Percentiles rank a stretch among this genome's conserved stretches.
Evolutionary conservation across 1,284 basidiomycete species (phyloP).

Genomic region (Ustilago shanxiensis): DNA sequence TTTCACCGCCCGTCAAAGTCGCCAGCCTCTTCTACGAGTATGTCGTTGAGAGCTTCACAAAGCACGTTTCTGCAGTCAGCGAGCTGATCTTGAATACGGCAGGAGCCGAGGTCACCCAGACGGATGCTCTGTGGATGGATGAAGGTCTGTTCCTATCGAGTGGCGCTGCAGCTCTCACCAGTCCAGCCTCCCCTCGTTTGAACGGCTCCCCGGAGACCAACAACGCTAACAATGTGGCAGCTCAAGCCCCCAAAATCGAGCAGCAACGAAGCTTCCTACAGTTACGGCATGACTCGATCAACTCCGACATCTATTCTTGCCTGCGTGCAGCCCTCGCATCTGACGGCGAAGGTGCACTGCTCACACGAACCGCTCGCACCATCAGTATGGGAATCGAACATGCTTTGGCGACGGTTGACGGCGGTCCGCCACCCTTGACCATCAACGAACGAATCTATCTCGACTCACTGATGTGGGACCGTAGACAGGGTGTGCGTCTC

Average conservation of each 20-base stretch:
- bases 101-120: constrained; percentile 5
- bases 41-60: constrained; percentile 28
- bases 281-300: constrained; percentile 47
- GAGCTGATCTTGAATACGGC: constrained; percentile 21
- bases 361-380: constrained; percentile 32
- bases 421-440: constrained; percentile 22
- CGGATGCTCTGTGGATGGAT: constrained; percentile 38
- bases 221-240: not conserved
- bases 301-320: constrained; percentile 43
- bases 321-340: constrained; percentile 39
- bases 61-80: constrained; percentile 25
- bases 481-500: constrained; percentile 37
- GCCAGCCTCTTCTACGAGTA: constrained; percentile 41
- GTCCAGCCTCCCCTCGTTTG: constrained; percentile 15
- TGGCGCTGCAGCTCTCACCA: constrained; percentile 31
- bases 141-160: constrained; percentile 29
- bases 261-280: constrained; percentile 28
- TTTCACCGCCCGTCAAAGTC: constrained; percentile 23
- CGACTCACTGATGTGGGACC: constrained; percentile 54
- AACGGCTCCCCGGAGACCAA: constrained; percentile 5
- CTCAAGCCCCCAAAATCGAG: constrained; percentile 16
- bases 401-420: constrained; percentile 7
- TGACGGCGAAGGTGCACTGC: constrained; percentile 47
- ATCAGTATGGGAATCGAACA: constrained; percentile 46
- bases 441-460: constrained; percentile 44